Evolutionary conservation across 257 asterid genomes (phyloP), one percentile per base, ranked within the genome.

Genomic region (Fraxinus americana): DNA sequence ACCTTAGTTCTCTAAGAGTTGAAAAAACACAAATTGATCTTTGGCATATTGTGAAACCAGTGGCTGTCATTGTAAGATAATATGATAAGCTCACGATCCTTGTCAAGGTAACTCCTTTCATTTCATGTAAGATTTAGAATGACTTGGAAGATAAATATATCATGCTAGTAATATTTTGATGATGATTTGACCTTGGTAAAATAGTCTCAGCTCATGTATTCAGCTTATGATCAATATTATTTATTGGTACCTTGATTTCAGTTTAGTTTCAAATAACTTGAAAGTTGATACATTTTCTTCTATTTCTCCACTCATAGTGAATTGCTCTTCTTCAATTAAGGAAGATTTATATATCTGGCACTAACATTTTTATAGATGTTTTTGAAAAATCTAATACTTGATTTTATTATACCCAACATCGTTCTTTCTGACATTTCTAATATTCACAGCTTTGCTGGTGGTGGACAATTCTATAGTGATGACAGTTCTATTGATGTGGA

Each of bases 401-500:
- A n/a, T n/a, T n/a, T n/a, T n/a, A n/a, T n/a, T n/a, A n/a, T n/a
- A n/a, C n/a, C n/a, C n/a, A n/a, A n/a, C n/a, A n/a, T n/a, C n/a
- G n/a, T n/a, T n/a, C n/a, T n/a, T n/a, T n/a, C n/a, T n/a, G n/a
- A n/a, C n/a, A n/a, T n/a, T n/a, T 63, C 34, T 57, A 19, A 27
- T 21, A 2, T 5, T 25, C 67, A 68, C 85, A 91, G 97, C 70
- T 87, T 88, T 84, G 89, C 87, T 0, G 57, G 21, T 52, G 35
- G 69, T n/a, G 81, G 83, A n/a, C 79, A 72, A 57, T 65, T 75
- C 61, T 36, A 78, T 21, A 72, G 80, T 11, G 82, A 72, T 48
- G 50, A 17, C 80, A 79, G 81, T 70, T 27, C 80, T 30, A 36
- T 75, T 21, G 90, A 83, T 21, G 70, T 79, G 75, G 93, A n/a